Base-by-base conservation (phyloP, 306 rosid species). In the peach (Prunus persica) region DNA sequence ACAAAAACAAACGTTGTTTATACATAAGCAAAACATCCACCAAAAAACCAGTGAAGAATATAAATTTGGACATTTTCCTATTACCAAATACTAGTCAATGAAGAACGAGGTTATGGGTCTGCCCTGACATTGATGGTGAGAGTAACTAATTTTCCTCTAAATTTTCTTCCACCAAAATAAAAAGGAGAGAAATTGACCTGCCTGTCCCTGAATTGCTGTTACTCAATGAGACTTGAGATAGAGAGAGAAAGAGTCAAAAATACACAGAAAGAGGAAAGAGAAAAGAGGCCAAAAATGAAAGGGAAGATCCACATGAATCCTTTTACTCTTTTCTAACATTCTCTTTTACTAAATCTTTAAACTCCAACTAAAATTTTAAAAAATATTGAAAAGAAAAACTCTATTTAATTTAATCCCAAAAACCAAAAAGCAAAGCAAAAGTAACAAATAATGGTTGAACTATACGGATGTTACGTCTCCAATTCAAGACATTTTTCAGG, bases 341-440 rank as follows among this genome's bases (percentile, higher is more conserved):
- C 78, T 19, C 68, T 28, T 25, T 60, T 70, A 60, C 30, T 43
- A 75, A 66, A 84, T 81, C 84, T 82, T 76, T 79, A 80, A 50
- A 57, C 56, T 25, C 87, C 66, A 82, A 72, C 66, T 68, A 3
- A 22, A 73, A 51, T 25, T 71, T 71, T 52, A 2, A 1, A 45
- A 27, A 14, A 3, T 10, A 24, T 3, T 6, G 11, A 43, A 1
- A 76, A 43, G 28, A 57, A 11, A 45, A 66, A 79, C 77, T 69
- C 67, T 56, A 66, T 34, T 81, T 65, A 78, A 87, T 84, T 80
- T 73, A 69, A 86, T 80, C 74, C 76, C 64, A 70, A 74, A 67
- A 54, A 20, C 13, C 28, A 22, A 46, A 67, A 10, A 5, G 41
- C 41, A 34, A 34, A 34, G 41, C 27, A 74, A 43, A 11, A 46